Conservation (phyloP, 2,329 filamentous ascomycete species). For the Ambrosiella cleistominuta region DNA sequence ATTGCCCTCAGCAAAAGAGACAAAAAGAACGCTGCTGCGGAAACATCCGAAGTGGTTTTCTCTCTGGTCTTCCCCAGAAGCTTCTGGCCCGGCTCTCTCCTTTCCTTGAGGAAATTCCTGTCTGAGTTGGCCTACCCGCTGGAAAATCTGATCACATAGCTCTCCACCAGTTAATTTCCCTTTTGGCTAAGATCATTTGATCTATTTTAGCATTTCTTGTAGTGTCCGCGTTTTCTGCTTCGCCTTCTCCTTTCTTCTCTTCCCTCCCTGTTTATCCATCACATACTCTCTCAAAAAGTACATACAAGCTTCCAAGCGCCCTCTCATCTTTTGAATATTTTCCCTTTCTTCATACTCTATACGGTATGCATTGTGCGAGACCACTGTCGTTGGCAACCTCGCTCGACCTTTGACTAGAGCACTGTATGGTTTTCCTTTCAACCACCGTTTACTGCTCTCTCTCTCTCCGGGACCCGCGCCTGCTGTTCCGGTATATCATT, state of each 20-base stretch:
- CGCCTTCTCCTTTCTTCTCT: not conserved
- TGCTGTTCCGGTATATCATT: slow-evolving; percentile 2
- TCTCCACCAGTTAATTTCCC: not conserved
- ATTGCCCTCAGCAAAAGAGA: not conserved
- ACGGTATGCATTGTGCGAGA: slow-evolving; percentile 4
- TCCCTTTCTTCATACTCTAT: slow-evolving; percentile 1
- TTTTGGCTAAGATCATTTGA: not conserved
- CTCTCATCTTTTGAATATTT: not conserved
- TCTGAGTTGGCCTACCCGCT: not conserved
- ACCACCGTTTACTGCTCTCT: not conserved
- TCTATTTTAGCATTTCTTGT: not conserved
- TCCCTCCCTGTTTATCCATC: not conserved
- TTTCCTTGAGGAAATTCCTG: not conserved
- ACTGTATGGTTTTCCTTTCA: not conserved
- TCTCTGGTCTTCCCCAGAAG: not conserved
- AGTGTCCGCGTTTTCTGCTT: not conserved
- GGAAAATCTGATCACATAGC: not conserved
- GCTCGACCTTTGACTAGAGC: slow-evolving; percentile 1
- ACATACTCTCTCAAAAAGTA: not conserved
- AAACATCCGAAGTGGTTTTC: slow-evolving; percentile 2
- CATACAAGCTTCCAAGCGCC: not conserved
- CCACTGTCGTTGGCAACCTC: not conserved
- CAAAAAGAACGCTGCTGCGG: not conserved
- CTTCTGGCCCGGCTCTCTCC: not conserved
- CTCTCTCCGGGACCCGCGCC: not conserved